Evolutionary conservation across 495 filamentous ascomycete species (phyloP), one percentile per base, ranked within the genome.

Genomic region (Friedmanniomyces simplex): DNA sequence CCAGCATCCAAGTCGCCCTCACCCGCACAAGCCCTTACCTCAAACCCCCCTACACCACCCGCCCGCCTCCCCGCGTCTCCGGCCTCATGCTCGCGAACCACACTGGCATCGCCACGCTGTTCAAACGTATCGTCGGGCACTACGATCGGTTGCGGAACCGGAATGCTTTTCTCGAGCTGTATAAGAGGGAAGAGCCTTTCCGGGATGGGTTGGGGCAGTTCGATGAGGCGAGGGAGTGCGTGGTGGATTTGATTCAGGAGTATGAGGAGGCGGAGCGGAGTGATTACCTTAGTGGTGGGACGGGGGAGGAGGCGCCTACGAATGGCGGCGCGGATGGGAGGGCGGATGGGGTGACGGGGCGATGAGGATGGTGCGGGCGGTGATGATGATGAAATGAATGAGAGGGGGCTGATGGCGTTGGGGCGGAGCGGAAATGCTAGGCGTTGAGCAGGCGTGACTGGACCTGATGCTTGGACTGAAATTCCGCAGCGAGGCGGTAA

Each of bases 1-100:
- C 93, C 12, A 91, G 86, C 67, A 98, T 98, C 61, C 93, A 98
- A 71, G 93, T 98, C 13, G 93, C 93, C 1, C 74, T 97, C 43
- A 96, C 93, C 4, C 95, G 95, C 77, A 90, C 94, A 67, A 94
- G 88, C 34, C 94, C 93, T 2, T 96, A 98, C 70, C 82, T 96
- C 50, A 82, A 88, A 26, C 85, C 82, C 7, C 63, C 60, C 14
- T 63, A 55, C 43, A 59, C 59, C 20, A 37, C 60, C 7, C 54
- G 41, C 77, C 71, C 78, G 54, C 88, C 88, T 47, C 88, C 96
- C 66, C 87, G 94, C 48, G 93, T 98, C 52, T 95, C 88, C 63
- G 93, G 93, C 28, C 79, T 98, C 54, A 98, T 98, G 93, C 71
- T 98, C 47, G 94, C 93, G 3, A 98, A 98, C 71, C 94, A 98